Evolutionary conservation across 1,139 yeast genomes (phyloP), one percentile per base, ranked within the genome.

Genomic region (Yamadazyma membranifaciens): DNA sequence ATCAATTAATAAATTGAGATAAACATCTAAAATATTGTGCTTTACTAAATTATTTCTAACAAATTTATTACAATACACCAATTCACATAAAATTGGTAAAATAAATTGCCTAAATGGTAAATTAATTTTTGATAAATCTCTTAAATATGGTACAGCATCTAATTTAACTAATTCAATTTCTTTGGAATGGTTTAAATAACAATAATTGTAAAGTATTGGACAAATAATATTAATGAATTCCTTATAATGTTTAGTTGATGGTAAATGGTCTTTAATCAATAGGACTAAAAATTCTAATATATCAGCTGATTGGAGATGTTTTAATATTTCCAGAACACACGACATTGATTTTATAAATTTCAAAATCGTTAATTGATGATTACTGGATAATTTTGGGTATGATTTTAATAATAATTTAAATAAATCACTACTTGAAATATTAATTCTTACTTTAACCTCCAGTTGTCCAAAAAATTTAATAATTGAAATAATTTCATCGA

Each of bases 11-110:
- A 82, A 61, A 22, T 65, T 64, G 33, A 73, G 60, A 46, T 80
- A 80, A 2, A 74, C 67, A 6, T 64, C 60, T n/a, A 80, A 53
- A 2, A 78, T 69, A 28, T 67, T 62, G 43, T 67, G 51, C 39
- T 65, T 60, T 57, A 68, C 55, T 40, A 80, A 57, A 9, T 57
- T 56, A 30, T 54, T 52, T 42, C 77, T 57, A 33, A 78, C 73
- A 35, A 56, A 53, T 26, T 60, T 56, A 36, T 72, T 70, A 48
- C 79, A 70, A 55, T 80, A 67, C 0, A 80, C 81, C 53, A 83
- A 63, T 45, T 82, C 87, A 55, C 86, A 80, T 14, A 83, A 50
- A 13, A 83, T 65, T 0, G 87, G 89, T 22, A 81, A 60, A 0
- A 82, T 73, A 49, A 79, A 80, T 51, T 83, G 87, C 22, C 80